Conservation (phyloP, 2,329 filamentous ascomycete genomes). For the Aquanectria penicillioides region DNA sequence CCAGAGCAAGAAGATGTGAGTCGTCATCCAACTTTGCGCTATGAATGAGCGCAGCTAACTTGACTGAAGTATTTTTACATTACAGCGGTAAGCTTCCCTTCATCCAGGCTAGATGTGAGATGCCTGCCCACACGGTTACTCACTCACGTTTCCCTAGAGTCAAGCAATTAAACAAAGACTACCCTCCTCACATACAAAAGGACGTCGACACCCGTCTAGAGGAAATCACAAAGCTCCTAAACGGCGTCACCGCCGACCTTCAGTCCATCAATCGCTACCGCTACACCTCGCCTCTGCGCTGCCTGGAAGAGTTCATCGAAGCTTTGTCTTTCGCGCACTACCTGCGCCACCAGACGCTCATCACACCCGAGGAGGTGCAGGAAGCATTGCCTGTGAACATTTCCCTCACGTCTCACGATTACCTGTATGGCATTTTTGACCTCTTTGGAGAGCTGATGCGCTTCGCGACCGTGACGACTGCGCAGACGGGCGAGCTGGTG, state of each 20-base stretch:
- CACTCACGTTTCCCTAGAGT: constrained; percentile 59
- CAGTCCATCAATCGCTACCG: constrained; percentile 83
- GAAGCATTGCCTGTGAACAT: constrained; percentile 63
- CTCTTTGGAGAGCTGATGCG: constrained; percentile 97
- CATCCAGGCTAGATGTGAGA: no score
- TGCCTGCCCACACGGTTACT: background rate
- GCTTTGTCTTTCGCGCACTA: constrained; percentile 91
- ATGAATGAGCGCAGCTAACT: constrained; percentile 8
- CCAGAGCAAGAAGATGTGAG: constrained; percentile 95
- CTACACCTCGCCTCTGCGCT: constrained; percentile 82
- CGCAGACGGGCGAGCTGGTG: constrained; percentile 71
- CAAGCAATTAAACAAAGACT: constrained; percentile 67
- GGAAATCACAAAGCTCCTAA: constrained; percentile 77
- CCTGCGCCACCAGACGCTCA: constrained; percentile 78
- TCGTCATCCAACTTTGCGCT: background rate
- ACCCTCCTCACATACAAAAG: constrained; percentile 75
- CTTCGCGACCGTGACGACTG: constrained; percentile 90
- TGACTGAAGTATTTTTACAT: constrained; percentile 47
- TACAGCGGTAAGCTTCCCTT: constrained; percentile 49
- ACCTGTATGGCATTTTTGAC: constrained; percentile 91
- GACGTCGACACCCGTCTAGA: constrained; percentile 75
- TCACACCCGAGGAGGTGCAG: constrained; percentile 72
- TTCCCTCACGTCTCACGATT: constrained; percentile 81
- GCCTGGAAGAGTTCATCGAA: constrained; percentile 94
- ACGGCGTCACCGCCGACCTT: constrained; percentile 75